Evolutionary conservation across 1,284 basidiomycete genomes (phyloP).

Genomic region (Exobasidium cylindrosporum): DNA sequence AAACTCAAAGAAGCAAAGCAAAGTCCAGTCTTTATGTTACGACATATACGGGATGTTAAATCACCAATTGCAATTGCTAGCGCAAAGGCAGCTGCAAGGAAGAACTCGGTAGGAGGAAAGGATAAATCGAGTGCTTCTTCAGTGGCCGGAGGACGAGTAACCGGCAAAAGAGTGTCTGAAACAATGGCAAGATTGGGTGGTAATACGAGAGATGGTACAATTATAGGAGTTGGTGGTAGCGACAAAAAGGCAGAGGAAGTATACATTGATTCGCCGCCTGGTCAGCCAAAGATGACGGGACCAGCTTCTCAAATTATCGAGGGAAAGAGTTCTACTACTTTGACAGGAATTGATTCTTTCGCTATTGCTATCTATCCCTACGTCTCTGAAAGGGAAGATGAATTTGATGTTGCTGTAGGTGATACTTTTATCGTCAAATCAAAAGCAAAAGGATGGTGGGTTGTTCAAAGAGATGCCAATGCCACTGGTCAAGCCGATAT

Average conservation of each 20-base stretch:
- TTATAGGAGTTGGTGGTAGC: slow-evolving; percentile 8
- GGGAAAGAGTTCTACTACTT: slow-evolving; percentile 5
- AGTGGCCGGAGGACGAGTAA: not conserved
- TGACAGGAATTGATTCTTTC: slow-evolving; percentile 59
- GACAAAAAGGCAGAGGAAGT: slow-evolving; percentile 7
- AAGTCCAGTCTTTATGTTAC: slow-evolving; percentile 97
- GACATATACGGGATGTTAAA: slow-evolving; percentile 93
- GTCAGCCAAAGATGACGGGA: slow-evolving; percentile 23
- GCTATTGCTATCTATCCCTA: slow-evolving; percentile 91
- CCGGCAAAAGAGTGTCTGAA: slow-evolving; percentile 1
- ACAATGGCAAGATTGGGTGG: slow-evolving; percentile 11
- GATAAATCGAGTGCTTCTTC: not conserved
- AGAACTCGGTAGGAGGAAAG: slow-evolving; percentile 13
- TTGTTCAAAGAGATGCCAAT: slow-evolving; percentile 78
- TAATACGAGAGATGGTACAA: not conserved
- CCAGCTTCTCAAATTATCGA: slow-evolving; percentile 30
- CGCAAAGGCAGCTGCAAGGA: slow-evolving; percentile 37
- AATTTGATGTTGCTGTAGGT: slow-evolving; percentile 88
- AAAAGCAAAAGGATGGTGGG: slow-evolving; percentile 96
- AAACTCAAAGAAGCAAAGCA: slow-evolving; percentile 95
- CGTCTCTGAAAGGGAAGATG: slow-evolving; percentile 92
- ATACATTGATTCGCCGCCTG: slow-evolving; percentile 6
- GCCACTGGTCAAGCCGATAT: slow-evolving; percentile 77
- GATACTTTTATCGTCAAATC: slow-evolving; percentile 80
- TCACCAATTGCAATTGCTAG: slow-evolving; percentile 67